Evolutionary conservation across 2,329 filamentous ascomycete species (phyloP).

Genomic region (Escovopsis sp.): DNA sequence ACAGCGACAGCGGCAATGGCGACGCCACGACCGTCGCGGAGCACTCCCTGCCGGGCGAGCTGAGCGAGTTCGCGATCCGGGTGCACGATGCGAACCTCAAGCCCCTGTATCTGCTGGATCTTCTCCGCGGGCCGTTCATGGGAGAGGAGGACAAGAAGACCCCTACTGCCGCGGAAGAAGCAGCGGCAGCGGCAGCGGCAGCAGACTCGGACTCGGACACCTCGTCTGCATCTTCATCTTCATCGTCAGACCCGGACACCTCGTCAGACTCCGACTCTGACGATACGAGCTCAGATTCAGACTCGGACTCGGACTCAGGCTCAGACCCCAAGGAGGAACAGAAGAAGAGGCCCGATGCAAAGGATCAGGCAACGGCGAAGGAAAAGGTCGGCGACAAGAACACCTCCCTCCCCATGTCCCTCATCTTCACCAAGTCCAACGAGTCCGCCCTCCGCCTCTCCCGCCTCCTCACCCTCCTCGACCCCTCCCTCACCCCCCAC

Average conservation of each 20-base stretch:
- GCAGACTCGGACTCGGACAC: conserved; percentile 20
- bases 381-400: not conserved
- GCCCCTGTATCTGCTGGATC: conserved; percentile 69
- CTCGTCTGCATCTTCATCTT: too few species aligned
- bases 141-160: conserved; percentile 3
- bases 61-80: conserved; percentile 52
- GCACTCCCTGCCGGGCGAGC: conserved; percentile 42
- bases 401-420: conserved; percentile 27
- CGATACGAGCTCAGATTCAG: conserved; percentile 12
- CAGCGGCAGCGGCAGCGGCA: conserved; percentile 9
- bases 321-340: conserved; percentile 20
- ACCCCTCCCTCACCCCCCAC: conserved; percentile 37
- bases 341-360: conserved; percentile 20
- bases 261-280: conserved; percentile 4
- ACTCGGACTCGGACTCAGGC: conserved; percentile 8
- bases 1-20: conserved; percentile 37
- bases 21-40: conserved; percentile 26
- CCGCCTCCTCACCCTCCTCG: conserved; percentile 56
- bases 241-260: conserved; percentile 11
- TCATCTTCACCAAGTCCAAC: conserved; percentile 86
- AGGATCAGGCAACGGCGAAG: not conserved
- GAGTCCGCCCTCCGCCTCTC: conserved; percentile 78
- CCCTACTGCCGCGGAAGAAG: not conserved
- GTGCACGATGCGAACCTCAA: conserved; percentile 56
- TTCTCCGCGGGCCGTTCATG: conserved; percentile 47